phyloP scores from a whole-genome alignment of 2,329 filamentous ascomycete genomes.

The Colletotrichum eleusines region DNA sequence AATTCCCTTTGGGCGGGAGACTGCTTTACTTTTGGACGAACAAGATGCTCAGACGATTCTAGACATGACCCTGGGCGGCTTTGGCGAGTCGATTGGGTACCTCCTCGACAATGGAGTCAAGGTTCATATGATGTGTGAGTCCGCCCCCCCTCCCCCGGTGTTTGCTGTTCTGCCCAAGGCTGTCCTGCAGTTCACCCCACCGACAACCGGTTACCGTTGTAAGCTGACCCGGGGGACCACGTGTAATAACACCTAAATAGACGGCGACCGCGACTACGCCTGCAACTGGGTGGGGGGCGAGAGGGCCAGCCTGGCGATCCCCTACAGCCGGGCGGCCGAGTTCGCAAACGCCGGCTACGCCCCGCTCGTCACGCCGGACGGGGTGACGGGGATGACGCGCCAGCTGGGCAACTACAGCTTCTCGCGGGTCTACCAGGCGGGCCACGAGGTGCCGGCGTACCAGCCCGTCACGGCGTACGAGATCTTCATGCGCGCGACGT shows the following conservation, averaged over 20 bases:
- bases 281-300: conserved; percentile 72
- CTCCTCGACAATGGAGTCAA: conserved; percentile 65
- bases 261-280: conserved; percentile 60
- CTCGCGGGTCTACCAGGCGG: conserved; percentile 68
- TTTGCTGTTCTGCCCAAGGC: neutral
- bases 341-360: conserved; percentile 74
- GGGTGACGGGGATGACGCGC: conserved; percentile 75
- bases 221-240: too few species aligned
- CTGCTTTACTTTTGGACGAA: conserved; percentile 8
- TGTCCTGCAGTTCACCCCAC: neutral
- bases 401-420: conserved; percentile 77
- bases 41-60: conserved; percentile 31
- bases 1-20: neutral
- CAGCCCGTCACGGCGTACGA: conserved; percentile 63
- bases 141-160: too few species aligned
- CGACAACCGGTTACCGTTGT: neutral
- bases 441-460: conserved; percentile 66
- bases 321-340: conserved; percentile 51
- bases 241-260: too few species aligned
- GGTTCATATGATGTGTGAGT: conserved; percentile 69
- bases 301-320: conserved; percentile 68
- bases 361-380: conserved; percentile 71
- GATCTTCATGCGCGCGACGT: conserved; percentile 66
- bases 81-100: conserved; percentile 58
- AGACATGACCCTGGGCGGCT: conserved; percentile 48